Conservation (phyloP, 73 alveolate species). For the Symbiodinium pilosum region DNA sequence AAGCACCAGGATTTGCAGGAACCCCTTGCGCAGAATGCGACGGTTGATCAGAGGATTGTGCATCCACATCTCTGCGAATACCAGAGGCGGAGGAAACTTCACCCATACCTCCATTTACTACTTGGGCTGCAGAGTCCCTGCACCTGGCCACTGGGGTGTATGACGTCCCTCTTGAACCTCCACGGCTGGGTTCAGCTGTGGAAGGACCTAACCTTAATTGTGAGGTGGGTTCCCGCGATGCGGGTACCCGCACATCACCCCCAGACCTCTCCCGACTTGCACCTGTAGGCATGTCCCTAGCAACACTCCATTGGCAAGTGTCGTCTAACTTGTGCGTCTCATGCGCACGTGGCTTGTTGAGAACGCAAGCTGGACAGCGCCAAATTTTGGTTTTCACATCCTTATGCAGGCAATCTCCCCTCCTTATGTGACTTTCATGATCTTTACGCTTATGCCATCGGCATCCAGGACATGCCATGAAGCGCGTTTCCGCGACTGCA, state of each 20-base stretch:
- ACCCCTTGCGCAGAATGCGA: no score
- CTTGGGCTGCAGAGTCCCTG: background rate
- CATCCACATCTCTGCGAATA: no score
- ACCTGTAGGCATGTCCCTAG: slow-evolving; percentile 15
- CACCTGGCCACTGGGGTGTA: background rate
- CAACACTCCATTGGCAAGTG: slow-evolving; percentile 10
- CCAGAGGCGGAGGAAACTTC: background rate
- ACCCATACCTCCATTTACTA: background rate
- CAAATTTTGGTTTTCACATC: background rate
- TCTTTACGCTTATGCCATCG: slow-evolving; percentile 7
- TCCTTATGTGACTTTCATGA: background rate
- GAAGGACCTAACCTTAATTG: background rate
- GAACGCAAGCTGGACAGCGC: background rate
- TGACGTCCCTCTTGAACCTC: background rate
- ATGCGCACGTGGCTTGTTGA: background rate
- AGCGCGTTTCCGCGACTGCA: background rate
- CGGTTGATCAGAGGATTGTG: no score
- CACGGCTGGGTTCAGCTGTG: background rate
- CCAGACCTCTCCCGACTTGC: background rate
- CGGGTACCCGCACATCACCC: background rate
- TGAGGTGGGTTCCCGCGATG: background rate
- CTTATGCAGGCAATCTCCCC: background rate
- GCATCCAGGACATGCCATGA: slow-evolving; percentile 29
- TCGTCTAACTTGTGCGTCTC: background rate
- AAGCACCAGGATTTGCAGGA: no score